Evolutionary conservation across 108 stramenopile genomes (phyloP).

Genomic region (Skeletonema tropicum): DNA sequence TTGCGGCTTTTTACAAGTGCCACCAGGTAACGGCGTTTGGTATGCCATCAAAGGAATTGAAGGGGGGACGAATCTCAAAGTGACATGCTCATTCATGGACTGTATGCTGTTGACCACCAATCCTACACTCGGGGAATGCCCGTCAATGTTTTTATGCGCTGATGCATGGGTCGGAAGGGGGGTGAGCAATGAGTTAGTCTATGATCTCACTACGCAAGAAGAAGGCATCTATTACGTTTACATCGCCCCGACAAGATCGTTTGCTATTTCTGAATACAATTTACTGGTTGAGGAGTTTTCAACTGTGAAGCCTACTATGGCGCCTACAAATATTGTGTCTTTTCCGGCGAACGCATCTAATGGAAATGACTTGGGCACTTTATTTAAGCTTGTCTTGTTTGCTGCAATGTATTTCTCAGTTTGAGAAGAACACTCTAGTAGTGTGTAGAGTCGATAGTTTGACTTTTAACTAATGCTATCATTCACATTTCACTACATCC

Average conservation of each 20-base stretch:
- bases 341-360: neutral
- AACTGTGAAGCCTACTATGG: neutral
- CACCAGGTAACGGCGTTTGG: neutral
- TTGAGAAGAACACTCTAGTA: neutral
- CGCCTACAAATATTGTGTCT: neutral
- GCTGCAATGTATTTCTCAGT: neutral
- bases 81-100: neutral
- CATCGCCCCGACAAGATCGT: no score
- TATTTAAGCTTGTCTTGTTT: neutral
- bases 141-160: neutral
- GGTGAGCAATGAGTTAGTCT: neutral
- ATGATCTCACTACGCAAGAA: neutral
- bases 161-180: neutral
- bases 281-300: neutral
- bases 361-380: neutral
- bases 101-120: neutral
- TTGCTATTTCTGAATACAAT: neutral
- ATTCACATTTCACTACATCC: neutral
- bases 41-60: neutral
- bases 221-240: slow-evolving; percentile 3
- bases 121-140: neutral
- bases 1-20: neutral
- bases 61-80: neutral
- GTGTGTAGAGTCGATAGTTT: no score
- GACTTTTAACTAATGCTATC: neutral